These are phyloP conservation scores for Canariomyces notabilis DNA, from an alignment of 2,329 filamentous ascomycete species.

Conservation along the genomic window DNA sequence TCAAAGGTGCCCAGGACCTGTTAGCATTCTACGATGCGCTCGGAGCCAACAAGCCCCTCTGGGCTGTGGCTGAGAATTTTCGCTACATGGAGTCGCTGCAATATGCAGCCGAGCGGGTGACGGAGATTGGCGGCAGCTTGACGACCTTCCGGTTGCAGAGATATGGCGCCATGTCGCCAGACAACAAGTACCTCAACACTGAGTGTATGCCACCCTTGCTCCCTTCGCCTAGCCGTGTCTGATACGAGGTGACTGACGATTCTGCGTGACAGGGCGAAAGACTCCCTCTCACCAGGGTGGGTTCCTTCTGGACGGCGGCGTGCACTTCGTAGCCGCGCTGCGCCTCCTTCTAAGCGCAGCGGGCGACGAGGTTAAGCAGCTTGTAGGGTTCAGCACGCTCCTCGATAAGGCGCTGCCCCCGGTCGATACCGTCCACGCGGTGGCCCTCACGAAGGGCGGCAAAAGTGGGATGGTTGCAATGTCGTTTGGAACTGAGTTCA, in stretches of 20 bases:
- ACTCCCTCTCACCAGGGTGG: constrained; percentile 68
- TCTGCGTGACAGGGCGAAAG: constrained; percentile 53
- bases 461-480: constrained; percentile 25
- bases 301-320: constrained; percentile 70
- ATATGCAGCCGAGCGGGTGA: constrained; percentile 23
- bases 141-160: constrained; percentile 38
- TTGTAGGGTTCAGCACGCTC: constrained; percentile 52
- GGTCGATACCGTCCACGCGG: constrained; percentile 61
- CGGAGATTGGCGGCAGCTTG: constrained; percentile 27
- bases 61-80: constrained; percentile 68
- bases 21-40: constrained; percentile 28
- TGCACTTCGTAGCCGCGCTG: constrained; percentile 64
- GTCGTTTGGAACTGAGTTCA: constrained; percentile 32
- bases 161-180: constrained; percentile 38
- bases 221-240: not conserved
- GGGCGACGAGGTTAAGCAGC: constrained; percentile 39
- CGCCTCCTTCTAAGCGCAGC: constrained; percentile 51
- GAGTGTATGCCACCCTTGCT: constrained; percentile 30
- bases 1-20: constrained; percentile 26
- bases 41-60: constrained; percentile 34
- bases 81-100: constrained; percentile 46
- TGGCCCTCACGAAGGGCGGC: constrained; percentile 30
- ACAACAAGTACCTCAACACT: constrained; percentile 47
- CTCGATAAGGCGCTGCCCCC: constrained; percentile 55
- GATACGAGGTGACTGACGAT: not conserved